phyloP scores from a whole-genome alignment of 371 early-diverging fungal genomes.

The Nematocida sp. region DNA sequence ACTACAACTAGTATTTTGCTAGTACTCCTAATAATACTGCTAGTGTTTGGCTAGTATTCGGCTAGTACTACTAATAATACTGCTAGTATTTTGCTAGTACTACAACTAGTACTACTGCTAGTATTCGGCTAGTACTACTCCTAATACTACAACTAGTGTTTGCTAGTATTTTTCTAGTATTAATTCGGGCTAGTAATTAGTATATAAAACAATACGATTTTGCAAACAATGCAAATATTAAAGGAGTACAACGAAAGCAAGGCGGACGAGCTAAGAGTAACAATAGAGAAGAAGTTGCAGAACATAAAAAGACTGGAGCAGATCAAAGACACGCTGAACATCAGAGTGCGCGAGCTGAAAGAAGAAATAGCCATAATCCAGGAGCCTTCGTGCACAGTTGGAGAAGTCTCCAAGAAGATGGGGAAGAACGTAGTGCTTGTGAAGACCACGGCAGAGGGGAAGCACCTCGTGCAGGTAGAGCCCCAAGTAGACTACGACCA shows the following conservation, averaged over 20 bases:
- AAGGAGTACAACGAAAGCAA: conserved; percentile 59
- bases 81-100: too few species aligned
- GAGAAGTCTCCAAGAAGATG: conserved; percentile 95
- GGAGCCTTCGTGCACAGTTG: conserved; percentile 91
- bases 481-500: conserved; percentile 74
- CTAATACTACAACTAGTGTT: too few species aligned
- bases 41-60: too few species aligned
- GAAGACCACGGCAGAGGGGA: conserved; percentile 95
- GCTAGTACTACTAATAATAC: too few species aligned
- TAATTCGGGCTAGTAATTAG: neutral
- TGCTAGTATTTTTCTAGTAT: neutral
- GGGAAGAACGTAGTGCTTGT: conserved; percentile 95
- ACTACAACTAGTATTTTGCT: too few species aligned
- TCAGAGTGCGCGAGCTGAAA: conserved; percentile 80
- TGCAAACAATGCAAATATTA: conserved; percentile 39
- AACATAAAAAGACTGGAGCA: conserved; percentile 92
- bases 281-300: conserved; percentile 66
- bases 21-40: too few species aligned
- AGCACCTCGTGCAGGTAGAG: conserved; percentile 89
- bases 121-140: too few species aligned
- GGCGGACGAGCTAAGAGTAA: conserved; percentile 54
- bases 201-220: neutral
- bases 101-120: too few species aligned
- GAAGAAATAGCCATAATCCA: conserved; percentile 93
- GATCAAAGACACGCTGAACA: conserved; percentile 86